These are phyloP conservation scores for Angomonas deanei DNA, from an alignment of 208 protist species.

Conservation along the genomic window DNA sequence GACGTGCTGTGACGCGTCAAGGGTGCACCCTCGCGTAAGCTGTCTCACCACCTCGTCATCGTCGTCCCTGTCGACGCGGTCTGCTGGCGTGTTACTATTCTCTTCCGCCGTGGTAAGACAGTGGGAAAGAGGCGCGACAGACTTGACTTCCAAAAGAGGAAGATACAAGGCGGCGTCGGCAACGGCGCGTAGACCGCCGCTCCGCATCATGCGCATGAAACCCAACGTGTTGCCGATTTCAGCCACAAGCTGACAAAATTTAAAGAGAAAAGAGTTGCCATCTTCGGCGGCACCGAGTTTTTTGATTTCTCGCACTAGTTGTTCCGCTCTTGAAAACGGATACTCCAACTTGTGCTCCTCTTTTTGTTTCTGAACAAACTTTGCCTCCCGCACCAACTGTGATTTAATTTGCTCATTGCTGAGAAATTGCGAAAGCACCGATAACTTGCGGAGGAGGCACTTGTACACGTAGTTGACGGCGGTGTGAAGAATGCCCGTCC, in stretches of 20 bases:
- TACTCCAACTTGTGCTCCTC: conserved; percentile 65
- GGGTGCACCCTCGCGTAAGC: conserved; percentile 22
- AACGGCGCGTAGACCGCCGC: conserved; percentile 83
- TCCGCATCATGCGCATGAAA: conserved; percentile 95
- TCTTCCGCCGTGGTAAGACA: background rate
- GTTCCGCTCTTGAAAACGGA: conserved; percentile 83
- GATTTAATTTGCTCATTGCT: conserved; percentile 97
- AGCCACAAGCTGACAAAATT: conserved; percentile 94
- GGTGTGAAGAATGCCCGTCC: conserved; percentile 98
- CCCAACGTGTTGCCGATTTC: conserved; percentile 97
- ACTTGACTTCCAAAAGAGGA: conserved; percentile 37
- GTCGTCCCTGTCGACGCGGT: background rate
- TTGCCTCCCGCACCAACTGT: conserved; percentile 59
- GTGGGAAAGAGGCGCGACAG: conserved; percentile 5
- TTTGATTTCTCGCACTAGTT: conserved; percentile 92
- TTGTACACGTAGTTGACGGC: conserved; percentile 97
- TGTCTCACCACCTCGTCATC: conserved; percentile 4
- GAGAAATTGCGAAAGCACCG: conserved; percentile 94
- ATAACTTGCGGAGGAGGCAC: conserved; percentile 93
- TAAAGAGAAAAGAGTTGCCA: conserved; percentile 88
- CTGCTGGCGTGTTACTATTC: background rate
- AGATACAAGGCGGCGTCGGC: conserved; percentile 90
- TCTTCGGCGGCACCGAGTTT: conserved; percentile 81
- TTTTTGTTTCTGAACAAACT: conserved; percentile 55
- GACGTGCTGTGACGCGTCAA: conserved; percentile 61